Conservation (phyloP, 179 eudicot genomes). For the Amaranthus tricolor region DNA sequence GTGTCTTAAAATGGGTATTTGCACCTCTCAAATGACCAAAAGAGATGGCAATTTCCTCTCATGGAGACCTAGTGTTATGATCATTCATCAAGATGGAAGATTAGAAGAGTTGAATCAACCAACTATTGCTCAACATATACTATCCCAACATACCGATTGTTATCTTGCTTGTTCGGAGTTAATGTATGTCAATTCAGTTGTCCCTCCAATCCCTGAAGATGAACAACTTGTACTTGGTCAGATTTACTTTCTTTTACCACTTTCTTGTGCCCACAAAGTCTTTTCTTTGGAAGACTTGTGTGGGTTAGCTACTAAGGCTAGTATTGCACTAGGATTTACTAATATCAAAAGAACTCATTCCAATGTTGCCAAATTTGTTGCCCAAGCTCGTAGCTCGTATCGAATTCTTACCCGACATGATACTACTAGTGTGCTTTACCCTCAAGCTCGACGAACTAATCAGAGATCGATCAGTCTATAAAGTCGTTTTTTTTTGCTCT, state of each 20-base stretch:
- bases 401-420: slow-evolving; percentile 26
- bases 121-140: slow-evolving; percentile 21
- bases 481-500: not conserved
- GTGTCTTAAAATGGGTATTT: slow-evolving; percentile 28
- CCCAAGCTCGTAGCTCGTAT: slow-evolving; percentile 34
- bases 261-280: slow-evolving; percentile 21
- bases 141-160: slow-evolving; percentile 11
- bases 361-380: slow-evolving; percentile 28
- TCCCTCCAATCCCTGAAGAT: slow-evolving; percentile 20
- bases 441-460: slow-evolving; percentile 23
- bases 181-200: slow-evolving; percentile 35
- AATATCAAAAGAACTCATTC: slow-evolving; percentile 29
- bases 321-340: slow-evolving; percentile 32
- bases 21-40: slow-evolving; percentile 35
- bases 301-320: slow-evolving; percentile 43
- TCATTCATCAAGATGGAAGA: slow-evolving; percentile 34
- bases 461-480: slow-evolving; percentile 12
- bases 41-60: slow-evolving; percentile 24
- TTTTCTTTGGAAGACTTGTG: slow-evolving; percentile 35
- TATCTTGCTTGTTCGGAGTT: slow-evolving; percentile 35
- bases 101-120: slow-evolving; percentile 32
- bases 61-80: slow-evolving; percentile 24
- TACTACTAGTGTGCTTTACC: slow-evolving; percentile 20
- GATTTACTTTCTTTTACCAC: slow-evolving; percentile 39
- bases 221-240: slow-evolving; percentile 42